Evolutionary conservation across 345 rosid genomes (phyloP).

Genomic region (Melastoma malabathricum): DNA sequence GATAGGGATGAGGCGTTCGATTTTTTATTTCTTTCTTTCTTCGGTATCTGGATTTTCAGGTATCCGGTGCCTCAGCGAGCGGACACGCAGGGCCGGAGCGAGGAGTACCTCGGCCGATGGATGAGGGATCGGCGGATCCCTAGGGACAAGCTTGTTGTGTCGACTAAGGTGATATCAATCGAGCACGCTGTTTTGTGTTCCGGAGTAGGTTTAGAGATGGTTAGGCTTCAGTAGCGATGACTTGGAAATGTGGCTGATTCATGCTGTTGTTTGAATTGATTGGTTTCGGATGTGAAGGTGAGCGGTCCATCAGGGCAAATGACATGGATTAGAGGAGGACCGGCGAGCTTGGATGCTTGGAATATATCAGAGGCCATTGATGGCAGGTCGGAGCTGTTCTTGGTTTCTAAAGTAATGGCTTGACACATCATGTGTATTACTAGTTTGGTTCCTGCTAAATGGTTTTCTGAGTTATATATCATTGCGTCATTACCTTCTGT

Average conservation of each 20-base stretch:
- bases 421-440: not conserved
- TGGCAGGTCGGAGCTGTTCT: slow-evolving; percentile 24
- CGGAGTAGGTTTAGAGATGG: no score
- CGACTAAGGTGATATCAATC: slow-evolving; percentile 30
- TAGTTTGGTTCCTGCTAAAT: not conserved
- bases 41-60: slow-evolving; percentile 15
- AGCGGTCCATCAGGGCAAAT: slow-evolving; percentile 53
- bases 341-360: slow-evolving; percentile 33
- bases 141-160: slow-evolving; percentile 31
- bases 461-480: not conserved
- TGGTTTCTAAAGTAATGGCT: not conserved
- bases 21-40: not conserved
- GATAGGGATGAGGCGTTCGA: not conserved
- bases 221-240: no score
- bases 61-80: slow-evolving; percentile 62
- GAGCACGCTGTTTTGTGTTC: no score
- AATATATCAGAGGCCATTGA: slow-evolving; percentile 41
- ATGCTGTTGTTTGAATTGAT: not conserved
- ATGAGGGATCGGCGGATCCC: slow-evolving; percentile 34
- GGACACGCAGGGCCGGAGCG: slow-evolving; percentile 51
- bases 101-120: slow-evolving; percentile 53
- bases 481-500: no score
- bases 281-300: slow-evolving; percentile 16
- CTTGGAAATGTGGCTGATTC: no score
- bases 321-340: slow-evolving; percentile 54